Evolutionary conservation across 257 asterid species (phyloP).

Genomic region (Apocynum venetum): DNA sequence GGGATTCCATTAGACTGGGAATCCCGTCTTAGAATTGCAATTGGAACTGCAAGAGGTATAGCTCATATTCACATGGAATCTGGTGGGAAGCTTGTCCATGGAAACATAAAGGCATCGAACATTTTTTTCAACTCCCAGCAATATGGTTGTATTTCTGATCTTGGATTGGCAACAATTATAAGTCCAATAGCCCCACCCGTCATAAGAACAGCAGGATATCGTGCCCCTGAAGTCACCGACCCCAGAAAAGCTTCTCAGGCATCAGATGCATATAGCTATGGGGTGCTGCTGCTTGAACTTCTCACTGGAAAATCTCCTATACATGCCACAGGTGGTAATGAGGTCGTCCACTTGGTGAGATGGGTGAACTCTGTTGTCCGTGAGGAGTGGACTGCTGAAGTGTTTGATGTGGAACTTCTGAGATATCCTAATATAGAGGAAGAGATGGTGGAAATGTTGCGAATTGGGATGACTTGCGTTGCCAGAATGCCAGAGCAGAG

Average conservation of each 20-base stretch:
- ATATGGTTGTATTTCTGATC: slow-evolving; percentile 48
- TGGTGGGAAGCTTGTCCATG: slow-evolving; percentile 54
- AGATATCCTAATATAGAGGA: slow-evolving; percentile 60
- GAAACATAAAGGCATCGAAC: slow-evolving; percentile 62
- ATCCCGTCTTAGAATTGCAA: slow-evolving; percentile 34
- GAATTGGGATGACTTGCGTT: slow-evolving; percentile 58
- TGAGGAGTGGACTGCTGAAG: slow-evolving; percentile 71
- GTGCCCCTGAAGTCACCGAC: slow-evolving; percentile 62
- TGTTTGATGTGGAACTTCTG: slow-evolving; percentile 53
- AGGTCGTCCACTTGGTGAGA: slow-evolving; percentile 50
- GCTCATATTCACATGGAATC: slow-evolving; percentile 45
- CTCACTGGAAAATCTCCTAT: slow-evolving; percentile 60
- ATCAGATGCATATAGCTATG: slow-evolving; percentile 66
- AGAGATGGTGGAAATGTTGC: slow-evolving; percentile 63
- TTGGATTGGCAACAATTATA: slow-evolving; percentile 44
- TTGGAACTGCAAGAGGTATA: slow-evolving; percentile 42
- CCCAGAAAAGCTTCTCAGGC: slow-evolving; percentile 46
- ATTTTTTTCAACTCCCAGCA: slow-evolving; percentile 50
- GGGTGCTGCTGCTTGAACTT: slow-evolving; percentile 60
- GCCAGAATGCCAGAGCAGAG: slow-evolving; percentile 53
- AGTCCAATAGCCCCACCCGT: slow-evolving; percentile 35
- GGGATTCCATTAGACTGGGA: slow-evolving; percentile 54
- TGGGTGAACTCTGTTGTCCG: slow-evolving; percentile 67
- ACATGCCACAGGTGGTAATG: slow-evolving; percentile 29
- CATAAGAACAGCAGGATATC: slow-evolving; percentile 37